phyloP scores from a whole-genome alignment of 306 rosid genomes.

The Rosa lucieae region DNA sequence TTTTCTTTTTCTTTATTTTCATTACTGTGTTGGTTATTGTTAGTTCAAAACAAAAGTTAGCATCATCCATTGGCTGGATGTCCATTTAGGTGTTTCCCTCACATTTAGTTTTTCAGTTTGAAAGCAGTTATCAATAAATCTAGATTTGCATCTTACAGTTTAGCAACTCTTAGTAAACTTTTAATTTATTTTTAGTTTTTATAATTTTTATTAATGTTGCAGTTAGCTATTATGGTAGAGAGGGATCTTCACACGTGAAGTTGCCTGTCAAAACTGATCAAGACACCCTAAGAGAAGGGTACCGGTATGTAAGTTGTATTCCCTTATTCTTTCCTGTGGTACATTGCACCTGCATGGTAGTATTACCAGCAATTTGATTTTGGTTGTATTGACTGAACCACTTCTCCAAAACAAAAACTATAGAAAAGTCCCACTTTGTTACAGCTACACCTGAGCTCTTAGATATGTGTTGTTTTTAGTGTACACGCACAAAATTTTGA shows the following conservation, averaged over 20 bases:
- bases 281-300: conserved; percentile 89
- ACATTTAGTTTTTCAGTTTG: neutral
- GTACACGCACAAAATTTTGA: neutral
- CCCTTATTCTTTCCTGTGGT: conserved; percentile 4
- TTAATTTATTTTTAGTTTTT: neutral
- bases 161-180: conserved; percentile 3
- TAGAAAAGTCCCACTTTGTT: neutral
- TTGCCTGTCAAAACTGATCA: conserved; percentile 87
- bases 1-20: neutral
- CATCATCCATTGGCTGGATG: neutral
- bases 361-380: neutral
- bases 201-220: conserved; percentile 17
- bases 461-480: neutral
- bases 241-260: conserved; percentile 41
- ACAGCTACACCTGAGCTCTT: neutral
- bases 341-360: neutral
- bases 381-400: neutral
- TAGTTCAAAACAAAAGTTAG: neutral
- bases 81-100: neutral
- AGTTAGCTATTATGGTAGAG: conserved; percentile 77
- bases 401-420: neutral
- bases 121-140: neutral
- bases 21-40: neutral
- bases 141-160: conserved; percentile 11
- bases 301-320: conserved; percentile 48